A percentile compares a stretch with the other conserved stretches of the same genome.
phyloP scores from a whole-genome alignment of 2,329 filamentous ascomycete species.

The Bimuria novae-zelandiae region DNA sequence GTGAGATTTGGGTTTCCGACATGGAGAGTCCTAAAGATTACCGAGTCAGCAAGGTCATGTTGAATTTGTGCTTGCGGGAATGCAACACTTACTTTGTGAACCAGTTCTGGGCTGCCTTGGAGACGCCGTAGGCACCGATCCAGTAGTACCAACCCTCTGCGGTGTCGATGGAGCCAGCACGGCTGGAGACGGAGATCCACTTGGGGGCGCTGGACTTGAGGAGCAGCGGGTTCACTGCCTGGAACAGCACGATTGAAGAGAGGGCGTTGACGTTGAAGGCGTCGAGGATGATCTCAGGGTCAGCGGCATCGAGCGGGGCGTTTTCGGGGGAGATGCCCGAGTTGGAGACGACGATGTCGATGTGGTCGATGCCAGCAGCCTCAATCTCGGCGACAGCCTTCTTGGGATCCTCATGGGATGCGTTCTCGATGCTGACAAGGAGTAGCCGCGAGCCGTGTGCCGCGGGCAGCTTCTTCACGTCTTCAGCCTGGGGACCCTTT shows the following conservation, averaged over 20 bases:
- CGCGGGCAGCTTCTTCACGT: conserved; percentile 10
- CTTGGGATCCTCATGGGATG: conserved; percentile 1
- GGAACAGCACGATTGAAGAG: conserved; percentile 29
- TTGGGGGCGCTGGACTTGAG: conserved; percentile 18
- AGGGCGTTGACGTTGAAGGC: conserved; percentile 51
- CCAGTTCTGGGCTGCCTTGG: conserved; percentile 23
- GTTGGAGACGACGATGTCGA: conserved; percentile 59
- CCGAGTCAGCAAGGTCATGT: background rate
- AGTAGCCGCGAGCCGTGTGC: conserved; percentile 11
- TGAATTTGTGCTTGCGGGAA: background rate
- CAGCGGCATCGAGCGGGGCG: conserved; percentile 37
- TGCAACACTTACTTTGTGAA: conserved; percentile 5
- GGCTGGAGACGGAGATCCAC: conserved; percentile 19
- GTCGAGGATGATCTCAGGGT: conserved; percentile 44
- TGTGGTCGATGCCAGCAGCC: conserved; percentile 43
- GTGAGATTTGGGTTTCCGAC: conserved; percentile 15
- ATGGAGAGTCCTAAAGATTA: conserved; percentile 7
- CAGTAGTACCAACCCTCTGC: background rate
- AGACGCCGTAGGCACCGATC: conserved; percentile 6
- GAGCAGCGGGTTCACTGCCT: conserved; percentile 45
- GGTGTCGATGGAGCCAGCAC: conserved; percentile 12
- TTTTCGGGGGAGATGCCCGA: conserved; percentile 49
- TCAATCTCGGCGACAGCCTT: conserved; percentile 28
- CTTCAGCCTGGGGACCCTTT: conserved; percentile 2
- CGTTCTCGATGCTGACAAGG: conserved; percentile 11